phyloP scores from a whole-genome alignment of 352 stramenopile species.

The Thraustochytrium sp. region DNA sequence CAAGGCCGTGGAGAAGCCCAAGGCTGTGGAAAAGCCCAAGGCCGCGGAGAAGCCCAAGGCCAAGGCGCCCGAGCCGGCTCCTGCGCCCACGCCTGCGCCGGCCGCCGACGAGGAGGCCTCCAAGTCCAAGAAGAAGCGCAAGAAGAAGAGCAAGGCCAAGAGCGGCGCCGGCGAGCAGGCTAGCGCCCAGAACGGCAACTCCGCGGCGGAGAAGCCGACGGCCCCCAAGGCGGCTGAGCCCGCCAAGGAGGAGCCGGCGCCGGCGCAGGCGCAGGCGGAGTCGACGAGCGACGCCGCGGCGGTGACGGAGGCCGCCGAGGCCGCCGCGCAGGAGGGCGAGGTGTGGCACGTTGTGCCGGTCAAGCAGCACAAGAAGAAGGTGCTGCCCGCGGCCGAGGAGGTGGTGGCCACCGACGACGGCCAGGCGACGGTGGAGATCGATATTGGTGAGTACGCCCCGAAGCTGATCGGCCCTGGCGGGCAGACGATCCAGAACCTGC shows the following conservation, averaged over 20 bases:
- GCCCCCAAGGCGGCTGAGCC: background rate
- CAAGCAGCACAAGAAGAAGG: slow-evolving; percentile 15
- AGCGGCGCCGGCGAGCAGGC: background rate
- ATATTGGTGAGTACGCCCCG: slow-evolving; percentile 27
- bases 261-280: background rate
- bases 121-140: background rate
- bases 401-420: background rate
- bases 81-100: background rate
- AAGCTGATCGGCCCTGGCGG: slow-evolving; percentile 9
- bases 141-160: background rate
- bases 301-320: background rate
- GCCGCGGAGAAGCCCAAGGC: background rate
- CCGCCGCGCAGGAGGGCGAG: background rate
- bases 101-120: background rate
- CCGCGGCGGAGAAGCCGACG: background rate
- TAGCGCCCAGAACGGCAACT: background rate
- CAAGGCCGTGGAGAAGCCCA: no score
- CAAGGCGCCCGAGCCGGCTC: background rate
- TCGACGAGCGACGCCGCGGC: background rate
- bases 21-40: background rate
- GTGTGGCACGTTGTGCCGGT: background rate
- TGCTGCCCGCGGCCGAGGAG: background rate
- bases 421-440: background rate
- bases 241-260: background rate
- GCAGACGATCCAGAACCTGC: background rate